These are phyloP conservation scores for Ogataea chonburiensis DNA, from an alignment of 805 yeast genomes.

Conservation along the genomic window DNA sequence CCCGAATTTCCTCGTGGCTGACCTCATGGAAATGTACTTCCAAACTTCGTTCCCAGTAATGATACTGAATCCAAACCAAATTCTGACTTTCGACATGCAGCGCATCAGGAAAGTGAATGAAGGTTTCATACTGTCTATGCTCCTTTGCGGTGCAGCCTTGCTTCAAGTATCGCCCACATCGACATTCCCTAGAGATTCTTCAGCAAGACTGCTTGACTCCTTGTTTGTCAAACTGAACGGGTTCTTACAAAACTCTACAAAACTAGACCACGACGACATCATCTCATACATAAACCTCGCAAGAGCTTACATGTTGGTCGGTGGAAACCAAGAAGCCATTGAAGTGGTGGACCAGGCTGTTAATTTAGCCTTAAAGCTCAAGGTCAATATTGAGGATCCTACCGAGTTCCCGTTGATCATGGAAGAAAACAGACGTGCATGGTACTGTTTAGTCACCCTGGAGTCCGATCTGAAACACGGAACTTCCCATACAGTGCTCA, in stretches of 20 bases:
- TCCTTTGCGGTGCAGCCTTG: slow-evolving; percentile 12
- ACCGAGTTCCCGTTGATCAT: slow-evolving; percentile 3
- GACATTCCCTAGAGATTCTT: slow-evolving; percentile 3
- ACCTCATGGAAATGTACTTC: slow-evolving; percentile 14
- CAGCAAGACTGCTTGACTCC: slow-evolving; percentile 4
- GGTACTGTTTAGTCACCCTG: slow-evolving; percentile 15
- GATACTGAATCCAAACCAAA: slow-evolving; percentile 10
- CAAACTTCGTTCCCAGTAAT: slow-evolving; percentile 12
- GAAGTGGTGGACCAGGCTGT: slow-evolving; percentile 14
- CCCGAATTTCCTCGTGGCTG: slow-evolving; percentile 9
- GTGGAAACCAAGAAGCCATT: slow-evolving; percentile 11
- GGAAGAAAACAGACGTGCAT: slow-evolving; percentile 17
- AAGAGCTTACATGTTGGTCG: slow-evolving; percentile 14
- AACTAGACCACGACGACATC: slow-evolving; percentile 18
- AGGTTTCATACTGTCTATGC: slow-evolving; percentile 13
- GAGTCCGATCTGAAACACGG: slow-evolving; percentile 13
- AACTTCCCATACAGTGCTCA: neutral
- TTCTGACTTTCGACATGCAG: slow-evolving; percentile 5
- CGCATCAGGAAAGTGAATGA: slow-evolving; percentile 9
- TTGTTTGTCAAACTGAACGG: slow-evolving; percentile 8
- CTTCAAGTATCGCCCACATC: slow-evolving; percentile 6
- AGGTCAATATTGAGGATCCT: slow-evolving; percentile 16
- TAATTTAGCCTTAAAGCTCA: slow-evolving; percentile 17
- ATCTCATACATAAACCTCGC: slow-evolving; percentile 20
- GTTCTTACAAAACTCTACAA: slow-evolving; percentile 16